Evolutionary conservation across 2,329 filamentous ascomycete species (phyloP).

Genomic region (Conoideocrella luteorostrata): DNA sequence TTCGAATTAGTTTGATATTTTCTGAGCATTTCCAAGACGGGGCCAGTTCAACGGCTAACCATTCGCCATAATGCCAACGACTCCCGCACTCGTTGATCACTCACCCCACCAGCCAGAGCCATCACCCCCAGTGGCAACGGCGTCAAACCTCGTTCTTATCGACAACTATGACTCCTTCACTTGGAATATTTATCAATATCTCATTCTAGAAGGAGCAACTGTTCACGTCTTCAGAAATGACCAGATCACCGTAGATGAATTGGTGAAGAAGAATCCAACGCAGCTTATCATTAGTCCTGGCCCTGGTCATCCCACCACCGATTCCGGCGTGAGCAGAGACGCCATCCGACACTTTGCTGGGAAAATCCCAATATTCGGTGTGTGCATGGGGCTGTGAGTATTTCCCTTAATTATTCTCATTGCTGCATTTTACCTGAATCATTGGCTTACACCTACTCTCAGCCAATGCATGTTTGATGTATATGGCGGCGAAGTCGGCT

Average conservation of each 20-base stretch:
- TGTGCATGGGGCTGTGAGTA: conserved; percentile 94
- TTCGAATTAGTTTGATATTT: no score
- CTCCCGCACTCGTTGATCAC: conserved; percentile 59
- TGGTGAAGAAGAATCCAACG: conserved; percentile 78
- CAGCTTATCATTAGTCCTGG: conserved; percentile 94
- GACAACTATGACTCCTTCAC: conserved; percentile 99
- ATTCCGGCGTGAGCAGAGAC: conserved; percentile 89
- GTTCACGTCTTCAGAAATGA: conserved; percentile 92
- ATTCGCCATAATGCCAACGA: conserved; percentile 37
- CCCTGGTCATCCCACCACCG: conserved; percentile 83
- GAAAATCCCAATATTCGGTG: conserved; percentile 92
- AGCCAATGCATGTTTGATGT: conserved; percentile 93
- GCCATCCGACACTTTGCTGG: conserved; percentile 87
- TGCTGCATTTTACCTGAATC: no score
- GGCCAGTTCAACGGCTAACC: no score
- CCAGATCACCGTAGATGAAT: conserved; percentile 76
- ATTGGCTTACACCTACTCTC: no score
- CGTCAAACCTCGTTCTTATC: conserved; percentile 87
- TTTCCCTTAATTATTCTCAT: no score
- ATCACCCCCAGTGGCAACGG: conserved; percentile 65
- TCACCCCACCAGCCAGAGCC: conserved; percentile 80
- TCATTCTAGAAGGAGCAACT: conserved; percentile 87
- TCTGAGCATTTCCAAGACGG: background rate
- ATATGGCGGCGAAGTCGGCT: conserved; percentile 85
- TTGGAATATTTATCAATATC: conserved; percentile 98